A percentile compares a stretch with the other conserved stretches of the same genome.
Evolutionary conservation across 2,329 filamentous ascomycete species (phyloP).

Genomic region (Talaromyces sp.): DNA sequence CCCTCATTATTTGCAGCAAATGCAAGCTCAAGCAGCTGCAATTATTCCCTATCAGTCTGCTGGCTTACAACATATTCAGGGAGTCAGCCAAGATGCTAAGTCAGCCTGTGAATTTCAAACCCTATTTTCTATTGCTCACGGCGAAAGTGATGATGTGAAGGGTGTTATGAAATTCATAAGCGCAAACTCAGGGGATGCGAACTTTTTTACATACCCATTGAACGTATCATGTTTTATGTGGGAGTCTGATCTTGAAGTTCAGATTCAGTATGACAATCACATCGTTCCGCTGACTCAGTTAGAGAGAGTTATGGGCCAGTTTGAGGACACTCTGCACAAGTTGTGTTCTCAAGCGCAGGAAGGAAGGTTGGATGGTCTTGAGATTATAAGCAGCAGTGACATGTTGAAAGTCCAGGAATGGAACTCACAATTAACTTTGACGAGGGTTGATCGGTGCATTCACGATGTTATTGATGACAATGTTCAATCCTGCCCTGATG

Average conservation of each 20-base stretch:
- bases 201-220: constrained; percentile 20
- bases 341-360: background rate
- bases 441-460: constrained; percentile 15
- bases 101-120: constrained; percentile 18
- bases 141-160: constrained; percentile 18
- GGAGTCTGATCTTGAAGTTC: constrained; percentile 11
- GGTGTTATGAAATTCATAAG: constrained; percentile 36
- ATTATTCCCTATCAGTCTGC: constrained; percentile 60
- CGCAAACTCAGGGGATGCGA: constrained; percentile 18
- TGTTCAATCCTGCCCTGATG: constrained; percentile 22
- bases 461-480: constrained; percentile 16
- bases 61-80: constrained; percentile 35
- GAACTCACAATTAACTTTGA: constrained; percentile 20
- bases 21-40: constrained; percentile 56
- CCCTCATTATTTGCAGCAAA: constrained; percentile 51
- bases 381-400: constrained; percentile 5
- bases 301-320: constrained; percentile 14
- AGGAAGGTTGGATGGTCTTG: background rate
- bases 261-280: constrained; percentile 15
- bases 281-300: constrained; percentile 13
- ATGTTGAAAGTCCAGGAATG: constrained; percentile 9
- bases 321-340: constrained; percentile 16
- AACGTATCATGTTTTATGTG: constrained; percentile 20
- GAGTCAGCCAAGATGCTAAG: constrained; percentile 16
- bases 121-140: constrained; percentile 17